phyloP scores from a whole-genome alignment of 306 rosid genomes.

The Corylus americana region DNA sequence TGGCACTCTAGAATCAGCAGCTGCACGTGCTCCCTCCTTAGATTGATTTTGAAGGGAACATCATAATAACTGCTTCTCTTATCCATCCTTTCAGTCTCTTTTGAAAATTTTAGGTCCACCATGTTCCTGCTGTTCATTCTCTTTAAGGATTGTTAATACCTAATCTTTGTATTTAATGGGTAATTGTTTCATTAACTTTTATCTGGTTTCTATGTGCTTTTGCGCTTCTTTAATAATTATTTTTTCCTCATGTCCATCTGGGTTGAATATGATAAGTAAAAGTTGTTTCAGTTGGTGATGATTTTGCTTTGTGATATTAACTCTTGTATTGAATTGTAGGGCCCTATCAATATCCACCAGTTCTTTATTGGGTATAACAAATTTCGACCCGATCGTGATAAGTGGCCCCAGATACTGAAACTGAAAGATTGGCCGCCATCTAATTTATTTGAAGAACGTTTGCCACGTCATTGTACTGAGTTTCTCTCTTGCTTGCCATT shows the following conservation, averaged over 20 bases:
- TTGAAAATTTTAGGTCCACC: neutral
- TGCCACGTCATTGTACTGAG: conserved; percentile 85
- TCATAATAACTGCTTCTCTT: neutral
- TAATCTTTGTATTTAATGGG: neutral
- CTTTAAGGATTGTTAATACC: neutral
- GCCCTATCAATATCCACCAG: conserved; percentile 72
- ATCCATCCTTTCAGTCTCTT: neutral
- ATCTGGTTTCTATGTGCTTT: neutral
- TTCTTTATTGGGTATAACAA: conserved; percentile 72
- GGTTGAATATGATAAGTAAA: neutral
- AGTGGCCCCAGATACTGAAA: conserved; percentile 80
- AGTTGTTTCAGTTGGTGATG: neutral
- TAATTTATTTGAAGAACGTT: conserved; percentile 60
- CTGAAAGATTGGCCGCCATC: conserved; percentile 93
- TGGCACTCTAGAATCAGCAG: neutral
- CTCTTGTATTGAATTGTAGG: conserved; percentile 46
- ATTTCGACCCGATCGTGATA: conserved; percentile 28
- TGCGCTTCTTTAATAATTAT: neutral
- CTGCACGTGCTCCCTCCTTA: neutral
- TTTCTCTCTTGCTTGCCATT: conserved; percentile 68
- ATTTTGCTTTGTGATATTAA: conserved; percentile 16
- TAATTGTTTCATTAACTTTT: neutral
- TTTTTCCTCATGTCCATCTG: neutral
- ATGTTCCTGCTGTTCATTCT: neutral
- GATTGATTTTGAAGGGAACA: neutral